Conservation (phyloP, 2,329 filamentous ascomycete species). For the Nothomitra cinnamomea region DNA sequence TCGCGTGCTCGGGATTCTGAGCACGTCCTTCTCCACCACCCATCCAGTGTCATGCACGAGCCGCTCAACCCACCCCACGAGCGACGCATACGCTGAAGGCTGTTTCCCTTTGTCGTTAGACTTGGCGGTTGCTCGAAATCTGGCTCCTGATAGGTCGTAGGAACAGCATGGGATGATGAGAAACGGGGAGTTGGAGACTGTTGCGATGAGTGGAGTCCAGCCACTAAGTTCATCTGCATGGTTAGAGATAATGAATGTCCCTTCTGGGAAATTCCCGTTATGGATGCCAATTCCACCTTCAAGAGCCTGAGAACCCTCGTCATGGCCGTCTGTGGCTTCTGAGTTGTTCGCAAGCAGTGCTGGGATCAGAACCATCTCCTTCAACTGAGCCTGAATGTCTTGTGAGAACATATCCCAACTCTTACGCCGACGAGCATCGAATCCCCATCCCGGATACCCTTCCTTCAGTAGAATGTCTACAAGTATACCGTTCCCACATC, state of each 20-base stretch:
- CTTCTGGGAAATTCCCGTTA: conserved; percentile 48
- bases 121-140: conserved; percentile 44
- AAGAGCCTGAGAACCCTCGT: background rate
- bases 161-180: conserved; percentile 93
- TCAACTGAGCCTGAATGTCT: conserved; percentile 30
- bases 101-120: conserved; percentile 20
- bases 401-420: conserved; percentile 62
- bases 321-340: background rate
- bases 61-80: conserved; percentile 60
- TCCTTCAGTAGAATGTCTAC: conserved; percentile 68
- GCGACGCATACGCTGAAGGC: conserved; percentile 62
- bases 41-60: conserved; percentile 60
- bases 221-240: conserved; percentile 92
- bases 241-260: conserved; percentile 90
- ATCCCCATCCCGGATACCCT: conserved; percentile 75
- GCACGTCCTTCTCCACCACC: conserved; percentile 61
- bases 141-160: conserved; percentile 60
- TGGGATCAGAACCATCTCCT: conserved; percentile 45
- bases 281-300: conserved; percentile 18
- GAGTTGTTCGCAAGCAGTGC: conserved; percentile 22
- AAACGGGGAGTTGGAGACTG: conserved; percentile 60
- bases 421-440: conserved; percentile 73
- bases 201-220: conserved; percentile 84
- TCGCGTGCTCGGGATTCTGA: conserved; percentile 82
- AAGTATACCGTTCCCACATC: conserved; percentile 85